Conservation (phyloP, 257 asterid genomes). For the Perilla frutescens region DNA sequence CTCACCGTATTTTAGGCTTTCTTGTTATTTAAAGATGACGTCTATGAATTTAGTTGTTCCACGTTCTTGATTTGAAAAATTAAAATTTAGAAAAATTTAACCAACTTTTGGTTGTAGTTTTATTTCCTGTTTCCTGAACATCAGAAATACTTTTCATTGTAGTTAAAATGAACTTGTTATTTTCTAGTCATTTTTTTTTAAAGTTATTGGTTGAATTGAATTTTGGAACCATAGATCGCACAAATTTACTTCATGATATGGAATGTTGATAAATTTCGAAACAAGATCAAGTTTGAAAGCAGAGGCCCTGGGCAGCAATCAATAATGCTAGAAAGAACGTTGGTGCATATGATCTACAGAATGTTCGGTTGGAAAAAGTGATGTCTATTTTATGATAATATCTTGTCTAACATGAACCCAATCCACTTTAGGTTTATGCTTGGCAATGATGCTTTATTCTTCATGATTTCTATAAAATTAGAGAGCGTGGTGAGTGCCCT, state of each 20-base stretch:
- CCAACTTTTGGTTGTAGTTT: not conserved
- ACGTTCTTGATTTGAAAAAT: not conserved
- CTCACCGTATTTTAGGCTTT: slow-evolving; percentile 8
- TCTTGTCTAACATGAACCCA: slow-evolving; percentile 14
- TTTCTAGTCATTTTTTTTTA: too few species aligned
- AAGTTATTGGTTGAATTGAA: slow-evolving; percentile 1
- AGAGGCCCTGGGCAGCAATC: not conserved
- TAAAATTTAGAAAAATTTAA: not conserved
- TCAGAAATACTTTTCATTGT: not conserved
- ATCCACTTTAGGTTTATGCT: not conserved
- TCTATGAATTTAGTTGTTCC: not conserved
- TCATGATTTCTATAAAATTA: not conserved
- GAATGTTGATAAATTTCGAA: not conserved
- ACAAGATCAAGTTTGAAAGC: not conserved
- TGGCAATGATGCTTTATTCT: slow-evolving; percentile 3
- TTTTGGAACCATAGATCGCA: not conserved
- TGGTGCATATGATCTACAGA: not conserved
- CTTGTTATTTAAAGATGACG: slow-evolving; percentile 3
- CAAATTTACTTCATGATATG: not conserved
- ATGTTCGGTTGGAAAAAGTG: not conserved
- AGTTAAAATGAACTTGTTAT: not conserved
- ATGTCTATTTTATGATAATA: not conserved
- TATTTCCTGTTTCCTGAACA: not conserved
- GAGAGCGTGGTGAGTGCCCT: not conserved
- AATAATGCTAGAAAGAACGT: not conserved